These are phyloP conservation scores for Agastache rugosa DNA, from an alignment of 257 asterid genomes.

Conservation along the genomic window DNA sequence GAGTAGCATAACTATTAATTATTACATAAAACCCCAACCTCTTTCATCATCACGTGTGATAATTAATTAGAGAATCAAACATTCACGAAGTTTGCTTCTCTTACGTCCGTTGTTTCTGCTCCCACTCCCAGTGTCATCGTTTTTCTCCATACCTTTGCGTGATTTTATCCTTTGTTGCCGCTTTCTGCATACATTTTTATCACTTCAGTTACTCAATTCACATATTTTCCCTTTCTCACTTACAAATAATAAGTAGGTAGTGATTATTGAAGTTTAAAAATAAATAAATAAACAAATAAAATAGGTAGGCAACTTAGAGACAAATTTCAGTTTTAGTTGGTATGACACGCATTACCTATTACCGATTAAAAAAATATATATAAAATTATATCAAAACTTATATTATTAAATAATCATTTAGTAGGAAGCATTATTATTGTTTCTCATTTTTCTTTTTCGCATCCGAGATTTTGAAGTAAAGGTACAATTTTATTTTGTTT, in stretches of 20 bases:
- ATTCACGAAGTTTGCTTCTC: slow-evolving; percentile 33
- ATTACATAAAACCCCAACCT: no score
- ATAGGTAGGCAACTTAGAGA: background rate
- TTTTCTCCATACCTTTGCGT: slow-evolving; percentile 14
- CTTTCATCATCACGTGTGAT: no score
- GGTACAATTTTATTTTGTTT: background rate
- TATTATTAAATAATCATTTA: no score
- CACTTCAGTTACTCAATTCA: no score
- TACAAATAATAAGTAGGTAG: background rate
- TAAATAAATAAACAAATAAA: no score
- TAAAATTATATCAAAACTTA: no score
- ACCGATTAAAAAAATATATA: no score
- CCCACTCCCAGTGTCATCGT: background rate
- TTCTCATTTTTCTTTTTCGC: no score
- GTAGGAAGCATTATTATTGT: no score
- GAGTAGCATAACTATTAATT: no score
- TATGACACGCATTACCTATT: no score
- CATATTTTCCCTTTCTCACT: background rate
- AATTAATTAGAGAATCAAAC: slow-evolving; percentile 29
- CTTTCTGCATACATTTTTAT: slow-evolving; percentile 43
- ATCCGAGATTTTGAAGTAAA: no score
- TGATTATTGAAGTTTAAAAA: background rate
- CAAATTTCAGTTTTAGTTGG: background rate
- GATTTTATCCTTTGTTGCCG: slow-evolving; percentile 31
- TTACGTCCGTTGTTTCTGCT: slow-evolving; percentile 22